Evolutionary conservation across 129 eudicot species (phyloP), one percentile per base, ranked within the genome.

Genomic region (Smallanthus sonchifolius): DNA sequence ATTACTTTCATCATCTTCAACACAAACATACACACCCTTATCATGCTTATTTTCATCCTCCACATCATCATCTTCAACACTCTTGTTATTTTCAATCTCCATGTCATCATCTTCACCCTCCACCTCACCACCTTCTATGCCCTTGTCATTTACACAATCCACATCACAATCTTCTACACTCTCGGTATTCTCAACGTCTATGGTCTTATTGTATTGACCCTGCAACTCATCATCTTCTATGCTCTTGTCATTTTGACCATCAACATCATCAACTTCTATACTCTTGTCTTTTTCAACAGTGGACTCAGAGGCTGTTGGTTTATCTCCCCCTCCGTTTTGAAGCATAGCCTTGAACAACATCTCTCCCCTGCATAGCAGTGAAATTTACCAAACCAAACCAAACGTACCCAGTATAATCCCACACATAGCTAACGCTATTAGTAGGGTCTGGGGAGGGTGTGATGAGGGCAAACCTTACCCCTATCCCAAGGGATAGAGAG

Each of bases 21-120:
- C 83, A 7, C 87, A 89, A 15, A 80, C 83, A 80, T 84, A 75
- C 65, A 39, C 68, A 49, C 90, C 88, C 83, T 85, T 77, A 24
- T 86, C 72, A 19, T 30, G 70, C 36, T 68, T 38, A n/a, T 52
- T 62, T 60, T 74, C 81, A 71, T 51, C 78, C 7, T 79, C 86
- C 44, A 30, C 62, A 19, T 17, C 45, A 34, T 56, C 76, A 19
- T 17, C 75, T 47, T 74, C 40, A 32, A 60, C 5, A 2, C 9
- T 56, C 6, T 63, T 36, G 15, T 15, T n/a, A 36, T 36, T 17
- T 37, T 16, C 49, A 39, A 10, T n/a, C 49, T 17, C 51, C 70
- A 17, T 59, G 19, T 49, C 67, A 8, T 20, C 69, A 11, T 15
- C 30, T 24, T 69, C 67, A 40, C 17, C 38, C 40, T 16, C 37